Base-by-base conservation (phyloP, 2,329 filamentous ascomycete genomes). In the Coniochaeta sp. region DNA sequence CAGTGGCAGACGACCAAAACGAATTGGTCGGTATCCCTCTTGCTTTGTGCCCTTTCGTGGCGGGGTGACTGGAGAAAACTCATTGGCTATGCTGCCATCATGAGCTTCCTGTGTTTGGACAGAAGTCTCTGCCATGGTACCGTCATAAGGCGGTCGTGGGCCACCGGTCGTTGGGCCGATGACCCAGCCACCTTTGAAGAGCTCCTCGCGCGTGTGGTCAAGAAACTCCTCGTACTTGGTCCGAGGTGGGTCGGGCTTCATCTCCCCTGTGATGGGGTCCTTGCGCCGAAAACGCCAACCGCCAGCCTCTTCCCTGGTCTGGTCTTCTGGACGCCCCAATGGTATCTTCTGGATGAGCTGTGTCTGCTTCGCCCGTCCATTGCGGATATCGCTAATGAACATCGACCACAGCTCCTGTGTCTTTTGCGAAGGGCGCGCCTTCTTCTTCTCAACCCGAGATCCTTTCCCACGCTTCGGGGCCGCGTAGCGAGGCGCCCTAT, bases 221-320 rank as follows among this genome's bases (percentile, higher is more conserved):
- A 57, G 36, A n/a, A 57, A 57, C 24, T 42, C 19, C 16, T 44
- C 55, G 17, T 57, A 57, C 38, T 57, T 57, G 16, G 55, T 57
- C 34, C 5, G 24, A 7, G 5, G 19, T 22, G 8, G 26, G 2
- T 10, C 26, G 4, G 9, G 30, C 28, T 56, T 22, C 5, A 24
- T 28, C 17, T 19, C 22, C 17, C 54, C 54, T 4, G 54, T 56
- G 30, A 22, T 28, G n/a, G 28, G 12, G 17, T 56, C 22, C n/a
- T 56, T 24, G 34, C 34, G 10, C 10, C 3, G 5, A n/a, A n/a
- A n/a, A 4, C 17, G 3, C 17, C 5, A 16, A 28, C 28, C 30
- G 10, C 54, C 54, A 8, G 54, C 54, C n/a, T 56, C 54, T 10
- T 38, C 30, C 30, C 36, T 38, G 8, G 54, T 56, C 54, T 56